Base-by-base conservation (phyloP, 768 basidiomycete genomes). In the Tephrocybe sp. region DNA sequence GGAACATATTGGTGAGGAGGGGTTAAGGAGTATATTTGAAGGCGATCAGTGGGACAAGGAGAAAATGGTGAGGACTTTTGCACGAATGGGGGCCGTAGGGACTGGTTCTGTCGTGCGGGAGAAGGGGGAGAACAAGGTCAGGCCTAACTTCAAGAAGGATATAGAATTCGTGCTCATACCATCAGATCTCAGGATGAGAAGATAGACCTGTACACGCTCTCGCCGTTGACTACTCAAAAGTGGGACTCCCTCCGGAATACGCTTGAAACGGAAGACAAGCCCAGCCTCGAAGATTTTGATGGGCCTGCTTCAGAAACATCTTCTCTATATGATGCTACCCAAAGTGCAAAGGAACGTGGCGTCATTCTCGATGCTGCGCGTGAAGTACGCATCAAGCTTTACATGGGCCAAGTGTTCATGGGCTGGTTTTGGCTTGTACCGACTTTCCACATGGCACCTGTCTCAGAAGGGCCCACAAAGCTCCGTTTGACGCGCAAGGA, bases 351-450 rank as follows among this genome's bases (percentile, higher is more conserved):
- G 45, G 66, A 62, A 37, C 40, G 51, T n/a, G 84, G 83, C 9
- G 66, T 90, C 18, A 61, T 85, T 8, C 72, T 91, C 3, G 82
- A 90, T 51, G 82, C 85, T 1, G 66, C 75, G 34, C 75, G 89
- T 24, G 89, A 91, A 65, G 72, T 88, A 26, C 77, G 86, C 15
- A 68, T 84, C 39, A 90, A 90, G 68, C 64, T 89, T 23, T 90
- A 84, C 65, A 78, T 84, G 69, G 87, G 88, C 37, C 80, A 91
- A 78, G 75, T 92, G 0, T 83, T 86, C 59, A 81, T 94, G 65
- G 85, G 88, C 26, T 94, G 92, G 92, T 63, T 85, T 44, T 93
- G 92, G 92, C 77, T 93, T 62, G 81, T 94, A 53, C 92, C 92
- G 0, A 75, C 83, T 0, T 93, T 93, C 70, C 89, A 93, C 62